Base-by-base conservation (phyloP, 495 filamentous ascomycete genomes). In the Xylaria scruposa region DNA sequence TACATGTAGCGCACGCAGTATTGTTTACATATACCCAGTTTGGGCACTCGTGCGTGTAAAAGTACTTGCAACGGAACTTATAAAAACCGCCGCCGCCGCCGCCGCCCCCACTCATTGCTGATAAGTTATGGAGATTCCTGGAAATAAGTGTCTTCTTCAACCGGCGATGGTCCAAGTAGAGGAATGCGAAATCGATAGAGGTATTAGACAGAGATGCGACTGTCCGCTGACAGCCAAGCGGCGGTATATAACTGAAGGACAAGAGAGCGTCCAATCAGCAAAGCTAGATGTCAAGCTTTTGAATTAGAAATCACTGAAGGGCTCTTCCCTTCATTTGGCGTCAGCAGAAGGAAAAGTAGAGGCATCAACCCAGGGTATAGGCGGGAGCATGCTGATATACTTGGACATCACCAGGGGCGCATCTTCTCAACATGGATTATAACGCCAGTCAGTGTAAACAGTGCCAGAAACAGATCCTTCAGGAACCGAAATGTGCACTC, bases 11-110 rank as follows among this genome's bases (percentile, higher is more conserved):
- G 73, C 88, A 90, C 7, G 87, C 80, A 12, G 88, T 82, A 71
- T 85, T 82, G 73, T 90, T 90, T 51, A 88, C 84, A 75, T 84
- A 90, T 36, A 90, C 88, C 88, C 88, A 90, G 72, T 90, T 86
- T 3, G 80, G 82, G 75, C 88, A 90, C 76, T 90, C 84, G 75
- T 88, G 80, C 13, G 84, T 85, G 68, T 83, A 83, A 70, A 86
- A 90, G 79, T 89, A 82, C 76, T 89, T 90, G 86, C 88, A 90
- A 31, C 86, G 83, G 76, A 86, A 90, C 80, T 85, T 88, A 77
- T 88, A 90, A 73, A 83, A 90, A 67, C 88, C 88, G 70, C 85
- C 36, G 5, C 36, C 86, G 73, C 85, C 83, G 53, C 87, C 36
- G 36, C 36, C 86, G 73, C 85, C 83, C 53, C 87, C 85, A 72